Conservation (phyloP, 1,139 yeast genomes). For the Tardiomyces digboiensis region DNA sequence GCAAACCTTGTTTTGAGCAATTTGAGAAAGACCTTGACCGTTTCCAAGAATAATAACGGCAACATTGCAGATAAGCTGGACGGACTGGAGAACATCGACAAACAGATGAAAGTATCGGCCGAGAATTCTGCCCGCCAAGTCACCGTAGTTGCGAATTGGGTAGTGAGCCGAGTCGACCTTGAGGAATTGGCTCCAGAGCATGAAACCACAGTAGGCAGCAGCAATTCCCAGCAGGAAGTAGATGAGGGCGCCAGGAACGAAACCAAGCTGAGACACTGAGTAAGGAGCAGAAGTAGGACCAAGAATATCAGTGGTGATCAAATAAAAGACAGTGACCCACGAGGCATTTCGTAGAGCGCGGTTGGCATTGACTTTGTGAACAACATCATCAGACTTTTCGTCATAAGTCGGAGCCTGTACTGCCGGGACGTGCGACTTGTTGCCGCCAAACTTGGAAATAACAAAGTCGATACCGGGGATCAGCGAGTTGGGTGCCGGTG, state of each 20-base stretch:
- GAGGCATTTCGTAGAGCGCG: constrained; percentile 26
- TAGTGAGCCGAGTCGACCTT: constrained; percentile 32
- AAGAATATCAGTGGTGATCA: constrained; percentile 38
- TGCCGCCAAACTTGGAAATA: constrained; percentile 3
- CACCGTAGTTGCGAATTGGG: constrained; percentile 34
- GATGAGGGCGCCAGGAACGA: constrained; percentile 34
- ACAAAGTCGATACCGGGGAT: constrained; percentile 12
- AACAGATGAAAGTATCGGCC: constrained; percentile 25
- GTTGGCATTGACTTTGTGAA: constrained; percentile 18
- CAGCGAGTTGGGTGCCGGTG: constrained; percentile 11
- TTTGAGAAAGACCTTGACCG: constrained; percentile 35
- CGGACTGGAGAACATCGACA: constrained; percentile 30
- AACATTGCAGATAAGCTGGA: constrained; percentile 35
- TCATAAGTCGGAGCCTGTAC: constrained; percentile 1
- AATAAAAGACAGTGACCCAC: constrained; percentile 32
- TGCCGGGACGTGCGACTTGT: background rate
- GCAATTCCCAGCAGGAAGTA: constrained; percentile 31
- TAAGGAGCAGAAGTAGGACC: constrained; percentile 39
- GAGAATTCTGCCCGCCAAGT: constrained; percentile 30
- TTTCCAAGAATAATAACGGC: constrained; percentile 33
- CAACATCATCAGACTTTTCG: constrained; percentile 4
- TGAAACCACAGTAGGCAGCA: constrained; percentile 33
- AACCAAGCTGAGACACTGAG: constrained; percentile 34
- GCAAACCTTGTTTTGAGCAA: constrained; percentile 30
- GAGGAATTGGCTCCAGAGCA: constrained; percentile 25